Evolutionary conservation across 805 yeast genomes (phyloP).

Genomic region (Teunomyces gatunensis): DNA sequence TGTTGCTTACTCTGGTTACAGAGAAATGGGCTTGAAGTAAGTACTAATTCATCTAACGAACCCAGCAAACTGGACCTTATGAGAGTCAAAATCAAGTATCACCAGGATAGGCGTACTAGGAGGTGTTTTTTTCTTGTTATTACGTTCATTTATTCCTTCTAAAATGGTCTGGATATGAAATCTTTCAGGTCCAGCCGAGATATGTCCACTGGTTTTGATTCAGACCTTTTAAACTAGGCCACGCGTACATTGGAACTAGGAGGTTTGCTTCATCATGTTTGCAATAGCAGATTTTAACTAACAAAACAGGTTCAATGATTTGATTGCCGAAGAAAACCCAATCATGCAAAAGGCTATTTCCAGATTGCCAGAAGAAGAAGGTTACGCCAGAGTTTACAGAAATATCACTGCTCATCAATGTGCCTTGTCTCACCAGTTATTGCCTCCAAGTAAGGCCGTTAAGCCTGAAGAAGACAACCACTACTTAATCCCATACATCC

Average conservation of each 20-base stretch:
- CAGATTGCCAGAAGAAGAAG: constrained; percentile 81
- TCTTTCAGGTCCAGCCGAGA: no score
- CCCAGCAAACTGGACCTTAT: neutral
- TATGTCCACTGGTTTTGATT: no score
- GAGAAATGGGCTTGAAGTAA: constrained; percentile 82
- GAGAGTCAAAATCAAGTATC: no score
- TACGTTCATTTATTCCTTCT: no score
- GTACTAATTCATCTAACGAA: constrained; percentile 10
- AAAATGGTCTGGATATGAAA: no score
- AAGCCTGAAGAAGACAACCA: constrained; percentile 78
- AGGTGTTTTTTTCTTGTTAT: no score
- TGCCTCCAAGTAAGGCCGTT: constrained; percentile 77
- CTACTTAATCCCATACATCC: constrained; percentile 82
- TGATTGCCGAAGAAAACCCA: constrained; percentile 84
- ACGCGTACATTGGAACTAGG: no score
- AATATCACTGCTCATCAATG: constrained; percentile 89
- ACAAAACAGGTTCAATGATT: constrained; percentile 66
- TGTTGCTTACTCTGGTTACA: constrained; percentile 80
- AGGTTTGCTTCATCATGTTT: no score
- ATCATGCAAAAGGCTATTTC: constrained; percentile 80
- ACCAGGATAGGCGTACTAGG: no score
- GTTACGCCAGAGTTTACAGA: constrained; percentile 91
- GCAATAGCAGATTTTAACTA: constrained; percentile 8
- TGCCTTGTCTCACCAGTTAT: constrained; percentile 75
- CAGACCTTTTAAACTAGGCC: no score